A percentile compares a stretch with the other conserved stretches of the same genome.
Evolutionary conservation across 345 rosid genomes (phyloP).

Genomic region (Carallia brachiata): DNA sequence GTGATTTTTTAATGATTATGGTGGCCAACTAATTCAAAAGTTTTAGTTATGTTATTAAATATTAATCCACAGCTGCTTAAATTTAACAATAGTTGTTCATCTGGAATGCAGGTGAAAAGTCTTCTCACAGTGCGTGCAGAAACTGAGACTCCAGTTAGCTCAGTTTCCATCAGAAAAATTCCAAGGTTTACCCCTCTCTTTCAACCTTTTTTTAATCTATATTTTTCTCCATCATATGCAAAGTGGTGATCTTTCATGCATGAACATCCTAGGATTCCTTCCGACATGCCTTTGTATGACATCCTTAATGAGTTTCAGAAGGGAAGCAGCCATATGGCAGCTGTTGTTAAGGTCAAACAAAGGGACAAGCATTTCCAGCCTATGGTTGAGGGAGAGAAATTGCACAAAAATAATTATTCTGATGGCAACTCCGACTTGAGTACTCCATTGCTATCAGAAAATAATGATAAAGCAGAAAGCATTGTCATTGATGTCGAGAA

Average conservation of each 20-base stretch:
- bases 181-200: conserved; percentile 22
- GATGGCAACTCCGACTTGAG: conserved; percentile 11
- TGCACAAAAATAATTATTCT: conserved; percentile 8
- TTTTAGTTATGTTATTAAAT: neutral
- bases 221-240: neutral
- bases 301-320: conserved; percentile 32
- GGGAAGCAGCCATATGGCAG: conserved; percentile 34
- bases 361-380: conserved; percentile 1
- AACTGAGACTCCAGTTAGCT: conserved; percentile 30
- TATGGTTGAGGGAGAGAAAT: conserved; percentile 13
- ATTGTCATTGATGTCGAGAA: conserved; percentile 21
- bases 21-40: conserved; percentile 11
- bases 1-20: neutral
- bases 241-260: conserved; percentile 17
- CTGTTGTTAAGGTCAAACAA: conserved; percentile 19
- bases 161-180: conserved; percentile 31
- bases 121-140: conserved; percentile 33
- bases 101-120: conserved; percentile 25
- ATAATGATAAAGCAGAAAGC: conserved; percentile 3
- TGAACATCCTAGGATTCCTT: conserved; percentile 25
- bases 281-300: conserved; percentile 29
- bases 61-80: too few relatives aligned
- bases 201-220: neutral
- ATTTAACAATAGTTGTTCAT: neutral
- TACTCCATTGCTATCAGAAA: conserved; percentile 10